These are phyloP conservation scores for Lipomyces kockii DNA, from an alignment of 805 yeast genomes.

Conservation along the genomic window DNA sequence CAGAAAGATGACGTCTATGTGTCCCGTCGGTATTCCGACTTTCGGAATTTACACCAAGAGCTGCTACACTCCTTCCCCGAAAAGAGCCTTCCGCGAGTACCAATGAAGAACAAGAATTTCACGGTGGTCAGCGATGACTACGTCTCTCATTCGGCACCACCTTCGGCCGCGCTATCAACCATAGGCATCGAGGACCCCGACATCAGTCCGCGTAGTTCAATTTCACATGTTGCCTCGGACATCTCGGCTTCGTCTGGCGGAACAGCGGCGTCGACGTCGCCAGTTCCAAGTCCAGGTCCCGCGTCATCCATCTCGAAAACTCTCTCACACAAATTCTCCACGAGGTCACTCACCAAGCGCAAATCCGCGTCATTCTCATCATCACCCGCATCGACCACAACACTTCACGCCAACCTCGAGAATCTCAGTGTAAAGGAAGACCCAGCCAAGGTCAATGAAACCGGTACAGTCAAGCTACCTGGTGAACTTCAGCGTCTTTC, in stretches of 20 bases:
- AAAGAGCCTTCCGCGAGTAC: slow-evolving; percentile 61
- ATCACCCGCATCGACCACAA: slow-evolving; percentile 11
- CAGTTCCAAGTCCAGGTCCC: neutral
- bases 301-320: neutral
- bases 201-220: slow-evolving; percentile 25
- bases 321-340: slow-evolving; percentile 16
- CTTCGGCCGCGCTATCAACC: neutral
- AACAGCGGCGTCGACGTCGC: slow-evolving; percentile 3
- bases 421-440: neutral
- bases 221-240: slow-evolving; percentile 25
- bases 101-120: slow-evolving; percentile 54
- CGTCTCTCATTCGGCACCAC: slow-evolving; percentile 22
- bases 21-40: slow-evolving; percentile 69
- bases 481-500: slow-evolving; percentile 81
- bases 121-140: slow-evolving; percentile 10
- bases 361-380: slow-evolving; percentile 22
- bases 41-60: slow-evolving; percentile 56
- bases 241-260: slow-evolving; percentile 12
- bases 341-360: slow-evolving; percentile 11
- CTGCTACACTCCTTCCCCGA: slow-evolving; percentile 64
- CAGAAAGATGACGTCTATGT: slow-evolving; percentile 52
- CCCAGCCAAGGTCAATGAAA: neutral
- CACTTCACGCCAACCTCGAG: neutral
- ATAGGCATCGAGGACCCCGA: slow-evolving; percentile 31
- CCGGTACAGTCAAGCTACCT: slow-evolving; percentile 48